Evolutionary conservation across 169 alveolate species (phyloP).

Genomic region (Cytauxzoon felis): DNA sequence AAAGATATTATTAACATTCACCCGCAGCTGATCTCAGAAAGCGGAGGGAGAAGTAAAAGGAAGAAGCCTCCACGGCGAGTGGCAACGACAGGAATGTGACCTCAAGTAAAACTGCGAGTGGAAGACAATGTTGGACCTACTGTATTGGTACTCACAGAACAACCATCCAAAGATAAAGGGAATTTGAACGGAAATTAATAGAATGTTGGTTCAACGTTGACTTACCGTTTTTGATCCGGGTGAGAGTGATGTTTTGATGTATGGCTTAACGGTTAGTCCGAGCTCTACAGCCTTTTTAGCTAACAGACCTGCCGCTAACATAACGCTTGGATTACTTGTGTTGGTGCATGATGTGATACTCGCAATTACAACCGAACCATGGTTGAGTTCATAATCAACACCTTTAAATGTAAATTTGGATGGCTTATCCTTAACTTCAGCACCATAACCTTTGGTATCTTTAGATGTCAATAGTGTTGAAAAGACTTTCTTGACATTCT

Average conservation of each 20-base stretch:
- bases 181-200: background rate
- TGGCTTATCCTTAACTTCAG: constrained; percentile 13
- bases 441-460: constrained; percentile 85
- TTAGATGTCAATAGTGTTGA: constrained; percentile 68
- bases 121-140: background rate
- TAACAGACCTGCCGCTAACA: constrained; percentile 94
- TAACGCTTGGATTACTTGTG: constrained; percentile 94
- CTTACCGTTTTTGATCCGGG: constrained; percentile 87
- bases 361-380: constrained; percentile 92
- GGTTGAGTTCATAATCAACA: constrained; percentile 73
- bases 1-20: no score
- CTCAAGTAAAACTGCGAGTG: no score
- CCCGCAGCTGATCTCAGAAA: no score
- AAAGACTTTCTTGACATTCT: constrained; percentile 85
- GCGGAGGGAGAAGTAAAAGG: no score
- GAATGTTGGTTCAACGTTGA: background rate
- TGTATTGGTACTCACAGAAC: background rate
- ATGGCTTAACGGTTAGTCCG: constrained; percentile 87
- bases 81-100: no score
- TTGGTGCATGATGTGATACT: constrained; percentile 96
- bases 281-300: constrained; percentile 90
- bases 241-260: constrained; percentile 90
- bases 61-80: no score
- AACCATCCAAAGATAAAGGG: background rate
- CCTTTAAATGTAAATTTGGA: constrained; percentile 49